These are phyloP conservation scores for Aphanomyces astaci DNA, from an alignment of 352 stramenopile genomes.

Conservation along the genomic window DNA sequence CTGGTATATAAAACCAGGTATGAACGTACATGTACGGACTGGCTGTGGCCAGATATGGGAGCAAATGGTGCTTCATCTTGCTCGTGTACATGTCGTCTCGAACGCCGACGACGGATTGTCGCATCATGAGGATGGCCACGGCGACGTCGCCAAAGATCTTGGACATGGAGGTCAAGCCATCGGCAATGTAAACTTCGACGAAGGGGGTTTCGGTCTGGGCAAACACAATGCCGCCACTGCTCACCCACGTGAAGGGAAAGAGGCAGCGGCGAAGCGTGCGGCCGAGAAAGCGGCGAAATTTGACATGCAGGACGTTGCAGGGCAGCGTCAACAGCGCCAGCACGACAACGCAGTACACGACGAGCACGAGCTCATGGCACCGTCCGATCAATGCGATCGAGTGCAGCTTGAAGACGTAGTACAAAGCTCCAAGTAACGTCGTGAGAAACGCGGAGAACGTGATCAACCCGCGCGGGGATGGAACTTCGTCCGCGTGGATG, in stretches of 20 bases:
- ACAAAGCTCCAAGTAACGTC: constrained; percentile 45
- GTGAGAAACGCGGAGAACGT: constrained; percentile 34
- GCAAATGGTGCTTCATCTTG: constrained; percentile 62
- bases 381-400: constrained; percentile 9
- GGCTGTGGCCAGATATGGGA: constrained; percentile 65
- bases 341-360: constrained; percentile 46
- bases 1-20: no score
- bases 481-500: constrained; percentile 54
- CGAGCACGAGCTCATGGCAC: constrained; percentile 35
- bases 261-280: constrained; percentile 10
- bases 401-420: constrained; percentile 46
- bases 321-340: constrained; percentile 50
- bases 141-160: constrained; percentile 74
- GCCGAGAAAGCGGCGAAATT: constrained; percentile 57
- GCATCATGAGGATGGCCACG: constrained; percentile 53
- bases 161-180: constrained; percentile 73
- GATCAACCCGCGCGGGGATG: constrained; percentile 36
- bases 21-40: constrained; percentile 69
- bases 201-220: constrained; percentile 33
- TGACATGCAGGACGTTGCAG: constrained; percentile 58
- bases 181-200: constrained; percentile 70
- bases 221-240: not conserved
- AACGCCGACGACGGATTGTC: constrained; percentile 40
- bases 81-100: constrained; percentile 46
- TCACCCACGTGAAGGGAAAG: constrained; percentile 9